Conservation (phyloP, 73 alveolate genomes). For the Paramecium sexaurelia region DNA sequence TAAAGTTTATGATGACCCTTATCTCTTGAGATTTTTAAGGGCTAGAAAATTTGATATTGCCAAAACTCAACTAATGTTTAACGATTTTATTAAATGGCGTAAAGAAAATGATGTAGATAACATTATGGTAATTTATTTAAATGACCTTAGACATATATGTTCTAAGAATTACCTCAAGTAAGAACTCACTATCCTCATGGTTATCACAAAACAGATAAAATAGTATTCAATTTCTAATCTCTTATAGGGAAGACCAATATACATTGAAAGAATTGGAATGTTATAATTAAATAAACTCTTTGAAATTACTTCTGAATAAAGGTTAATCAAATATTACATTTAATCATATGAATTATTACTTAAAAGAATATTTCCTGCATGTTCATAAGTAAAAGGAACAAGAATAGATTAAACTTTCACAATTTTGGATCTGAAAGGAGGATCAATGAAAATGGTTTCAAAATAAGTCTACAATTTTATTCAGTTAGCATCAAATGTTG, state of each 20-base stretch:
- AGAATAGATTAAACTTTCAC: slow-evolving; percentile 77
- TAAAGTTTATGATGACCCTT: slow-evolving; percentile 77
- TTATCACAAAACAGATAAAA: slow-evolving; percentile 82
- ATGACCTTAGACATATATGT: slow-evolving; percentile 39
- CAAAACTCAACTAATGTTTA: slow-evolving; percentile 76
- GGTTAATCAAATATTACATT: slow-evolving; percentile 72
- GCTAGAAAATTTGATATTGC: slow-evolving; percentile 87
- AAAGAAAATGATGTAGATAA: slow-evolving; percentile 73
- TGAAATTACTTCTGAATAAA: slow-evolving; percentile 75
- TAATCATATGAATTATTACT: slow-evolving; percentile 73
- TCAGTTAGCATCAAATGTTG: slow-evolving; percentile 76
- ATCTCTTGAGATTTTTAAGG: slow-evolving; percentile 86
- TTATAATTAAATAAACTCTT: slow-evolving; percentile 68
- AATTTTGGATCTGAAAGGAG: slow-evolving; percentile 78
- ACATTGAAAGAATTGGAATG: slow-evolving; percentile 74
- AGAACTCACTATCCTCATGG: slow-evolving; percentile 82
- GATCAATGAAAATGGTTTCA: slow-evolving; percentile 73
- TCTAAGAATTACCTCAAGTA: slow-evolving; percentile 67
- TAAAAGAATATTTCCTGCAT: slow-evolving; percentile 75
- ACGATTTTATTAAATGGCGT: slow-evolving; percentile 79
- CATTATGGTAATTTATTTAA: slow-evolving; percentile 27
- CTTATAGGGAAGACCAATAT: slow-evolving; percentile 73
- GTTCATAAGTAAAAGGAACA: slow-evolving; percentile 78
- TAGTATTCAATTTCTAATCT: slow-evolving; percentile 59
- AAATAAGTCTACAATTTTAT: slow-evolving; percentile 75